Base-by-base conservation (phyloP, 306 rosid species). In the Nissolia schottii region DNA sequence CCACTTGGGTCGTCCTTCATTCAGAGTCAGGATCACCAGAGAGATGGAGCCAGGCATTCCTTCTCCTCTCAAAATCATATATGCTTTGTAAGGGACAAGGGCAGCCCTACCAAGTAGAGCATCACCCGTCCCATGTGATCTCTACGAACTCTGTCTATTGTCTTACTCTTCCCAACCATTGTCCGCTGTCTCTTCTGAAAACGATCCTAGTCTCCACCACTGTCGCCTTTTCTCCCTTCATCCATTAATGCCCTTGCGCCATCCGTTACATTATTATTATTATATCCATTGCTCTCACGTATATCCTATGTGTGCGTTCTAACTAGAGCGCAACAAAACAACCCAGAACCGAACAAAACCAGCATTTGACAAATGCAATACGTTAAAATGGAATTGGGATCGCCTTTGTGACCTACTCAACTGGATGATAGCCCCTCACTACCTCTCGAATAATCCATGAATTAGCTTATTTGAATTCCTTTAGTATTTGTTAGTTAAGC, bases 81-180 rank as follows among this genome's bases (percentile, higher is more conserved):
- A 43, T 70, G 60, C 3, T 27, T 53, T 59, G 70, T 34, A 46
- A 66, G 74, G 9, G 84, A 71, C 87, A 83, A 75, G 53, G 60
- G 64, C 1, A 79, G 73, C 40, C 87, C 87, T 76, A 83, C 84
- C 76, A 71, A 66, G 50, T 59, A 65, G 73, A 74, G 34, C n/a
- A 79, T 51, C 74, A 72, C 27, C 28, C 49, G 8, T 46, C 74
- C 87, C 84, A 83, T 79, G 87, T 83, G 87, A 83, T 67, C 13
- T 18, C 71, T 51, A 59, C 55, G 35, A 53, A 41, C 81, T n/a
- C 24, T 75, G 87, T 83, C 81, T 22, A 23, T 79, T 76, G 84
- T 79, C 87, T 67, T 83, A 67, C 73, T 71, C 87, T 71, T 75
- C 71, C 67, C 64, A 71, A 59, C 41, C 75, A 41, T n/a, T 43